phyloP scores from a whole-genome alignment of 2,329 filamentous ascomycete genomes.

The Pseudofabraea citricarpa region DNA sequence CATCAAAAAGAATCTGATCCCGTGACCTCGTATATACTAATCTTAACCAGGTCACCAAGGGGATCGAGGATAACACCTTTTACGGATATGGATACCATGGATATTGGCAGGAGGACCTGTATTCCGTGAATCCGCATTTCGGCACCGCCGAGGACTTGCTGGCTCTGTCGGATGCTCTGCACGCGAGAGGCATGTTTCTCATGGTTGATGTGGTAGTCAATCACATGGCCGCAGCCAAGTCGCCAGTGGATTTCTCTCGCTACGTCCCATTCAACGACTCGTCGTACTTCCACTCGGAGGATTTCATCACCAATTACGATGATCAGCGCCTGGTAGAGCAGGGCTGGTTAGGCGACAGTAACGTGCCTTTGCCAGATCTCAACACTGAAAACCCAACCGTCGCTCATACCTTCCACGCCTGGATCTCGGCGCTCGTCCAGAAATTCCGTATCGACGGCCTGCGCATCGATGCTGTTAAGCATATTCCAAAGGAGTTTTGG shows the following conservation, averaged over 20 bases:
- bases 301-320: constrained; percentile 20
- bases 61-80: constrained; percentile 25
- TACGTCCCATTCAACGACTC: constrained; percentile 25
- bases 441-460: constrained; percentile 42
- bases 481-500: constrained; percentile 47
- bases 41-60: constrained; percentile 27
- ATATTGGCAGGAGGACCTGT: constrained; percentile 43
- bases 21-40: neutral
- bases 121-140: constrained; percentile 39
- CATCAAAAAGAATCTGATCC: too few relatives aligned
- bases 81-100: constrained; percentile 38
- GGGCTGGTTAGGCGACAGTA: constrained; percentile 40
- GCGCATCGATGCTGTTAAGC: constrained; percentile 41
- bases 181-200: constrained; percentile 39
- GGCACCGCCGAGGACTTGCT: constrained; percentile 40
- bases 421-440: constrained; percentile 33
- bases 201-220: constrained; percentile 46
- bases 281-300: constrained; percentile 5
- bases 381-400: constrained; percentile 34
- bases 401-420: constrained; percentile 31
- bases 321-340: constrained; percentile 30
- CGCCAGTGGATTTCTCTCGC: constrained; percentile 34
- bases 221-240: constrained; percentile 33
- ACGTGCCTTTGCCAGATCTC: constrained; percentile 35
- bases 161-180: constrained; percentile 35